Percentiles rank a stretch among this genome's conserved stretches.
phyloP scores from a whole-genome alignment of 1,139 yeast genomes.

The Scheffersomyces titani region DNA sequence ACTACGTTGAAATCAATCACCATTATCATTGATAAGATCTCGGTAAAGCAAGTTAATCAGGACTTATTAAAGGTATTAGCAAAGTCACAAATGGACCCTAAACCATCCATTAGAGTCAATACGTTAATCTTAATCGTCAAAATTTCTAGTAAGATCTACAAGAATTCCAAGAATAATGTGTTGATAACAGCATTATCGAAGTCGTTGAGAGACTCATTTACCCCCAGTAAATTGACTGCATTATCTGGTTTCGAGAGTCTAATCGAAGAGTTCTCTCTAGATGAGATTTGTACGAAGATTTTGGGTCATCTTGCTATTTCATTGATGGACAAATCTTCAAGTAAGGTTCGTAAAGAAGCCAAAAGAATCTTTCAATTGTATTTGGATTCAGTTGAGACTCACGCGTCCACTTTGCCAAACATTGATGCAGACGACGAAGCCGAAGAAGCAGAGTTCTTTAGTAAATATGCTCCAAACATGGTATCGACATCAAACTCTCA shows the following conservation, averaged over 20 bases:
- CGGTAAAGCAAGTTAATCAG: slow-evolving; percentile 82
- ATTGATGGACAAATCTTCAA: slow-evolving; percentile 68
- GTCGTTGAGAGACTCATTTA: slow-evolving; percentile 77
- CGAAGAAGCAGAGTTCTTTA: slow-evolving; percentile 31
- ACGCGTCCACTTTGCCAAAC: slow-evolving; percentile 57
- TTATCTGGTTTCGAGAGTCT: slow-evolving; percentile 71
- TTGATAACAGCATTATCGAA: slow-evolving; percentile 85
- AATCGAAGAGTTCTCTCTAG: slow-evolving; percentile 67
- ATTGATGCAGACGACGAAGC: slow-evolving; percentile 45
- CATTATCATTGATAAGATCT: slow-evolving; percentile 62
- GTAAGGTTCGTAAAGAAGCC: slow-evolving; percentile 73
- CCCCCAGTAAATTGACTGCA: slow-evolving; percentile 78
- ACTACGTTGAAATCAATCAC: slow-evolving; percentile 76
- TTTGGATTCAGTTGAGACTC: slow-evolving; percentile 62
- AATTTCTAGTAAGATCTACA: slow-evolving; percentile 65
- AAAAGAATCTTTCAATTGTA: slow-evolving; percentile 64
- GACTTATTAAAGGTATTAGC: slow-evolving; percentile 82
- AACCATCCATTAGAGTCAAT: slow-evolving; percentile 82
- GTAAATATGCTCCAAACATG: slow-evolving; percentile 24
- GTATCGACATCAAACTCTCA: slow-evolving; percentile 1
- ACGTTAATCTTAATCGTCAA: slow-evolving; percentile 77
- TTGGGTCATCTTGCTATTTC: slow-evolving; percentile 85
- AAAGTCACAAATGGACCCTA: slow-evolving; percentile 82
- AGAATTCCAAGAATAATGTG: slow-evolving; percentile 64
- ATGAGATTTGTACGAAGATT: slow-evolving; percentile 78